Conservation (phyloP, 495 filamentous ascomycete genomes). For the Daldinia grandis region DNA sequence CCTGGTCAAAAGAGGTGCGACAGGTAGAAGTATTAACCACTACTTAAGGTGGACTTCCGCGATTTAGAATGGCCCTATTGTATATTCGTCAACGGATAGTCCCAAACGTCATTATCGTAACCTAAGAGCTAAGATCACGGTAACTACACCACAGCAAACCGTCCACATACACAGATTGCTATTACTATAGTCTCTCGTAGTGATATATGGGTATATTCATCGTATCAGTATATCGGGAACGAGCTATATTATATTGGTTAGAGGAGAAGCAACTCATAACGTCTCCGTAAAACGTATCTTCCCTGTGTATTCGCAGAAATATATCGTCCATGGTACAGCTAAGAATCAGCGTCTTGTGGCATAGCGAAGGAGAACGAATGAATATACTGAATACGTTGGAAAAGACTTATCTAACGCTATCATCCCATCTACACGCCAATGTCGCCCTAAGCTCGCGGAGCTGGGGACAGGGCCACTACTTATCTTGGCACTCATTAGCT, state of each 20-base stretch:
- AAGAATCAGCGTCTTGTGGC: neutral
- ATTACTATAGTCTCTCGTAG: neutral
- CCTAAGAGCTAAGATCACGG: too few species aligned
- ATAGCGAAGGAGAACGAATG: neutral
- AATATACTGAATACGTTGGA: neutral
- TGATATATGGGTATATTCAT: neutral
- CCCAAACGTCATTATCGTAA: too few species aligned
- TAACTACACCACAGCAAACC: too few species aligned
- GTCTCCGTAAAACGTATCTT: neutral
- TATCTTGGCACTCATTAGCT: slow-evolving; percentile 29
- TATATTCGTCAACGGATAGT: too few species aligned
- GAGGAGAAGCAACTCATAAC: neutral
- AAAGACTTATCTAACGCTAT: neutral
- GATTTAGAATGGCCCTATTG: too few species aligned
- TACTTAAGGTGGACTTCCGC: too few species aligned
- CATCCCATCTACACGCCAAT: slow-evolving; percentile 1
- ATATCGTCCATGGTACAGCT: neutral
- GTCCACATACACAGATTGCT: neutral
- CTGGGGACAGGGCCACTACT: slow-evolving; percentile 25
- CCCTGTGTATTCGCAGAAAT: neutral
- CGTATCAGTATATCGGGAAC: neutral
- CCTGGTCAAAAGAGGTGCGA: too few species aligned
- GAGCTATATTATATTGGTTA: neutral
- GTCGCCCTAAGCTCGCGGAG: slow-evolving; percentile 6
- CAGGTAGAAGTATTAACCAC: too few species aligned